Base-by-base conservation (phyloP, 495 filamentous ascomycete genomes). In the Tuber microsphaerosporum region DNA sequence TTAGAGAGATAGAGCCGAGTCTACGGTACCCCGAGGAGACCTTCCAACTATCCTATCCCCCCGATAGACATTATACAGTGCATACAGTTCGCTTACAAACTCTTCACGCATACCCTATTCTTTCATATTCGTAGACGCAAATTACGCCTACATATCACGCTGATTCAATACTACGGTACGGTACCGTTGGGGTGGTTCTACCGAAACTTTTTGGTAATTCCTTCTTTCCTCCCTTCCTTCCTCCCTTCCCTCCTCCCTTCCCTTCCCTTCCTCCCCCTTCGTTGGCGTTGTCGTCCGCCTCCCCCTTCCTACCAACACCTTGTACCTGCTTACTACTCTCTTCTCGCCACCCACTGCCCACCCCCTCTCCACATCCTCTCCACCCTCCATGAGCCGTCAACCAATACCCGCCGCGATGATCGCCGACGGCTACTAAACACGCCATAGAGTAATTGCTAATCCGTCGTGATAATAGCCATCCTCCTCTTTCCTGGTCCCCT, bases 371-470 rank as follows among this genome's bases (percentile, higher is more conserved):
- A 37, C 71, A 20, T 39, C 42, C 34, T 22, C 71, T 71, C 72
- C 69, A 77, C 72, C 79, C 79, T 75, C 79, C 79, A 78, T 73
- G 79, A 81, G 74, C 78, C 79, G 79, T 75, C 75, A 80, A 72
- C 77, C 77, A 79, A 79, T 79, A 79, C 75, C 75, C 74, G 65
- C 75, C 51, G 78, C 80, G 74, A 73, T 74, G 74, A 80, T 73
- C 77, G 68, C 72, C 72, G 75, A 80, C 72, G 77, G 78, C 34
- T 43, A 34, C 34, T 44, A 48, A 26, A 20, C 72, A 79, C 71
- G 79, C 77, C 77, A 75, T 75, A 77, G 79, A 81, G 78, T 79
- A 79, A 79, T 79, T 80, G 79, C 78, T 81, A 81, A 81, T 75
- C 72, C 39, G 44, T 48, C 71, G 79, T 77, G 78, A 41, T 81